Evolutionary conservation across 331 rosid genomes (phyloP).

Genomic region (Pyracantha coccinea): DNA sequence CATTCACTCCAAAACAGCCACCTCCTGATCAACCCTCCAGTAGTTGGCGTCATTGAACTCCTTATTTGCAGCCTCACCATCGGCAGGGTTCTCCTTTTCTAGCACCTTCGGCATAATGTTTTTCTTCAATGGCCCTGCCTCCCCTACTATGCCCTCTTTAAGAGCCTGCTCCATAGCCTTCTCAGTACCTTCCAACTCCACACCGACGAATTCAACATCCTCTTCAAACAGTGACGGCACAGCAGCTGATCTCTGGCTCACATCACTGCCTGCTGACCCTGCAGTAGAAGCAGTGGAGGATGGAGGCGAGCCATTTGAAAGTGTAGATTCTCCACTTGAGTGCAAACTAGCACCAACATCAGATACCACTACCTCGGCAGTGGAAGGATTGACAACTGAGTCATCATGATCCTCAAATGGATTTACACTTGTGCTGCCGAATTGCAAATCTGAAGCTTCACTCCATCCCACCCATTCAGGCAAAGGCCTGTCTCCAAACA

Average conservation of each 20-base stretch:
- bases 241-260: slow-evolving; percentile 39
- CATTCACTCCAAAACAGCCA: slow-evolving; percentile 74
- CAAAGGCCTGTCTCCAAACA: slow-evolving; percentile 65
- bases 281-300: slow-evolving; percentile 35
- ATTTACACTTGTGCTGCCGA: slow-evolving; percentile 57
- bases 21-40: slow-evolving; percentile 98
- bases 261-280: slow-evolving; percentile 32
- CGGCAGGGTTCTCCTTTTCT: slow-evolving; percentile 69
- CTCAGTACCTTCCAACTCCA: slow-evolving; percentile 87
- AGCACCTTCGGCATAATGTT: slow-evolving; percentile 43
- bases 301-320: slow-evolving; percentile 61
- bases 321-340: slow-evolving; percentile 34
- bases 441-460: slow-evolving; percentile 63
- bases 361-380: slow-evolving; percentile 38
- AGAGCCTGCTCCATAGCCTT: slow-evolving; percentile 99
- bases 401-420: slow-evolving; percentile 70
- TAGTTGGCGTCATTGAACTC: slow-evolving; percentile 94
- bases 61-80: slow-evolving; percentile 63
- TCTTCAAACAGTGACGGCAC: slow-evolving; percentile 88
- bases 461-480: slow-evolving; percentile 97
- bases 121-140: slow-evolving; percentile 95
- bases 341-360: slow-evolving; percentile 29
- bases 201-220: slow-evolving; percentile 95
- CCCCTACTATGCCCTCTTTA: slow-evolving; percentile 97
- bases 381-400: slow-evolving; percentile 25